Conservation (phyloP, 805 yeast genomes). For the Priceomyces castillae region DNA sequence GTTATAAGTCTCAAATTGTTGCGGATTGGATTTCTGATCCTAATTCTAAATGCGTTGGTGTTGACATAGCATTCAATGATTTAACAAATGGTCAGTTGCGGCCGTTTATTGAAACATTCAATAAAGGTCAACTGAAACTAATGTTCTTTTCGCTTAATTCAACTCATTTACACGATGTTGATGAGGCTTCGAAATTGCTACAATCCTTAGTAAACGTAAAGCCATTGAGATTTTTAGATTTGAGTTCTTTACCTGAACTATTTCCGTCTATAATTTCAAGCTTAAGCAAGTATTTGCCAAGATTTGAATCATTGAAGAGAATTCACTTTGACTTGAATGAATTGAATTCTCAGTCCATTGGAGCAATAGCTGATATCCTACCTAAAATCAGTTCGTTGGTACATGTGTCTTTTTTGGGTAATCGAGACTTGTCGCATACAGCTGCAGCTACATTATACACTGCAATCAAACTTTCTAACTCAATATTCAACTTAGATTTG, state of each 20-base stretch:
- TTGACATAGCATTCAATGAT: slow-evolving; percentile 56
- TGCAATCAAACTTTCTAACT: slow-evolving; percentile 44
- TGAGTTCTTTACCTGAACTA: slow-evolving; percentile 50
- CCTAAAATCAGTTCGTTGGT: slow-evolving; percentile 47
- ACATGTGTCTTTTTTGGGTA: slow-evolving; percentile 56
- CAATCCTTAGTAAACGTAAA: slow-evolving; percentile 35
- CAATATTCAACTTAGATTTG: slow-evolving; percentile 51
- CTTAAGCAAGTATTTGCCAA: slow-evolving; percentile 44
- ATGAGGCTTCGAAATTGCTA: slow-evolving; percentile 36
- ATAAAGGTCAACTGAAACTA: slow-evolving; percentile 32
- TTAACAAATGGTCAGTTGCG: slow-evolving; percentile 43
- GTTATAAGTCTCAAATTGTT: slow-evolving; percentile 38
- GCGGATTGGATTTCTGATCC: slow-evolving; percentile 48
- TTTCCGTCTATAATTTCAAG: slow-evolving; percentile 51
- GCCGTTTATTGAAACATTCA: slow-evolving; percentile 46
- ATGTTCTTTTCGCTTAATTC: slow-evolving; percentile 53
- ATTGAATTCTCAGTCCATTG: slow-evolving; percentile 43
- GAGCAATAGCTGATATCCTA: slow-evolving; percentile 47
- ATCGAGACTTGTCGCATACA: slow-evolving; percentile 40
- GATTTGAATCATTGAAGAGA: slow-evolving; percentile 44
- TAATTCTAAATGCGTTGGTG: slow-evolving; percentile 48
- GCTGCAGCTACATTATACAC: slow-evolving; percentile 50
- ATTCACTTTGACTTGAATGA: slow-evolving; percentile 56
- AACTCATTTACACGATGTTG: slow-evolving; percentile 44
- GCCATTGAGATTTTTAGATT: slow-evolving; percentile 49